Evolutionary conservation across 2,329 filamentous ascomycete species (phyloP), one percentile per base, ranked within the genome.

Genomic region (Geosmithia putterillii): DNA sequence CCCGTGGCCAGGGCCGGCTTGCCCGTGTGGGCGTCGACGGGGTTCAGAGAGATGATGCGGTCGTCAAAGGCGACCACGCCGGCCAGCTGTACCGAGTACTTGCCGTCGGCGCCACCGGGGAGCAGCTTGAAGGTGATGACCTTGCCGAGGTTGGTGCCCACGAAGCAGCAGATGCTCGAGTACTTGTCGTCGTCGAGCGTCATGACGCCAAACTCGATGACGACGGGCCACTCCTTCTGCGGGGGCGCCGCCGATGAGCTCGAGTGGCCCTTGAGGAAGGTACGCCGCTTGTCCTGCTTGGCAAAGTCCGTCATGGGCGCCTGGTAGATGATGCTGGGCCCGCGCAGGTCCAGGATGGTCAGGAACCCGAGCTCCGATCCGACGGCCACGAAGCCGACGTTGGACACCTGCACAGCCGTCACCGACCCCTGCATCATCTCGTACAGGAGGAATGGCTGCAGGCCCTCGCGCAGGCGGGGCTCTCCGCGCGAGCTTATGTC

Each of bases 121-220:
- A 96, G 66, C 19, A 98, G 70, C 64, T 95, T 95, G 65, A 96
- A 90, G 0, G 90, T 96, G 7, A 81, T 79, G 17, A 96, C 67
- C 53, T 86, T 86, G 36, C 92, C 92, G 23, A 79, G 62, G 50
- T 82, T 89, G 0, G 92, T 96, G 18, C 92, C 92, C 2, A 94
- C 85, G 51, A 96, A 94, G 51, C 92, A 84, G 46, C 83, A 79
- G 45, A 98, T 94, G 54, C 88, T 95, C 1, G 92, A 96, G 58
- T 94, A 98, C 50, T 86, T 80, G 56, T 96, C 90, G n/a, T 83
- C 85, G 38, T 96, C 92, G 4, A 95, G 66, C 3, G 85, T 94
- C 79, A 98, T 82, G 40, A 95, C 86, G 43, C 86, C 87, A 64
- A 96, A 98, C 56, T 95, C 86, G 22, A 96, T 79, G 23, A 69